Conservation (phyloP, 345 rosid genomes). For the Noccaea bulbosa region DNA sequence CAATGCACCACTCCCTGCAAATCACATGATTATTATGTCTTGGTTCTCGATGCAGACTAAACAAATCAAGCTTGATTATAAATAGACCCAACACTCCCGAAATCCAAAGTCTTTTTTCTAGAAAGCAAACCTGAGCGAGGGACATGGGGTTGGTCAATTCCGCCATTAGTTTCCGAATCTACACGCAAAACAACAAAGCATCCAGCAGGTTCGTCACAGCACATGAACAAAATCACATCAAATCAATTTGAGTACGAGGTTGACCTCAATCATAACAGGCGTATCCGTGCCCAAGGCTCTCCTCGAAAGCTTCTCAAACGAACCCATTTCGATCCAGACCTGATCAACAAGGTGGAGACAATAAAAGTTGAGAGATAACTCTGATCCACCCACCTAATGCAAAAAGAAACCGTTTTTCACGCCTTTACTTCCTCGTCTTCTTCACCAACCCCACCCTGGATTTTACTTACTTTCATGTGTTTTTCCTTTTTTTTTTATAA, state of each 20-base stretch:
- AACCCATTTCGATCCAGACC: conserved; percentile 66
- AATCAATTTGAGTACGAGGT: conserved; percentile 4
- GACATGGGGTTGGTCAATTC: conserved; percentile 71
- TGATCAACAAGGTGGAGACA: neutral
- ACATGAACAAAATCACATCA: neutral
- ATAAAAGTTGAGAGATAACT: neutral
- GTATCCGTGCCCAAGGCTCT: conserved; percentile 80
- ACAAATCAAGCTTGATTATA: neutral
- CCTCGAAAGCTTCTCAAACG: conserved; percentile 71
- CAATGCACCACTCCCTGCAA: conserved; percentile 87
- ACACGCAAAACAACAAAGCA: conserved; percentile 41
- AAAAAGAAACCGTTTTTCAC: conserved; percentile 5
- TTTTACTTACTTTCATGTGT: conserved; percentile 3
- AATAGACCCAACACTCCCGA: neutral
- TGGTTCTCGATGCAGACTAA: neutral
- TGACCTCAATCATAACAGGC: conserved; percentile 90
- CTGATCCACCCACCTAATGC: neutral
- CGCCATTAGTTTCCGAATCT: conserved; percentile 80
- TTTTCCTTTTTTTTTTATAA: neutral
- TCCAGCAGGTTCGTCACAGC: no score
- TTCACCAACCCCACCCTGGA: conserved; percentile 27
- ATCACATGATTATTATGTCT: neutral
- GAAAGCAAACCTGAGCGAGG: conserved; percentile 79
- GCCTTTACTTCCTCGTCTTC: conserved; percentile 13
- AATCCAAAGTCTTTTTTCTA: conserved; percentile 24